Percentiles rank a stretch among this genome's conserved stretches.
Evolutionary conservation across 2,329 filamentous ascomycete genomes (phyloP).

Genomic region (Trichoderma sp.): DNA sequence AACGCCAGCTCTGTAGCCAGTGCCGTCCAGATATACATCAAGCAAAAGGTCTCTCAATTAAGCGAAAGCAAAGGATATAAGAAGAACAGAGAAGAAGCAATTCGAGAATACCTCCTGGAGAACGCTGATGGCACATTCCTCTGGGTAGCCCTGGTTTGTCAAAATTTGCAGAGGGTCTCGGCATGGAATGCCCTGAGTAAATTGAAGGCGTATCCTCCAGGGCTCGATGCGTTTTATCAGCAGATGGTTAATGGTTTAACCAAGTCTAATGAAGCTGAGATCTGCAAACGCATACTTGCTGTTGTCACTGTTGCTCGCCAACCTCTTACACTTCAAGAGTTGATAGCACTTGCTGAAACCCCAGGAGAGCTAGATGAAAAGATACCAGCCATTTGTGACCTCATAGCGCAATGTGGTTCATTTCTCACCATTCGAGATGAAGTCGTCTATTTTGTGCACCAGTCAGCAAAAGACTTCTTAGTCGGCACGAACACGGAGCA

Average conservation of each 20-base stretch:
- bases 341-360: background rate
- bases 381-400: conserved; percentile 24
- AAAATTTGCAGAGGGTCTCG: conserved; percentile 19
- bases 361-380: background rate
- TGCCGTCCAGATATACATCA: conserved; percentile 41
- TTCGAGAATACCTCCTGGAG: conserved; percentile 22
- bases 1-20: conserved; percentile 34
- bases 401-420: conserved; percentile 38
- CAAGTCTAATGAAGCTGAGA: conserved; percentile 20
- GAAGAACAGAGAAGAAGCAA: background rate
- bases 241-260: conserved; percentile 37
- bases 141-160: conserved; percentile 26
- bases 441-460: conserved; percentile 39
- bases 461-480: conserved; percentile 45
- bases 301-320: conserved; percentile 31
- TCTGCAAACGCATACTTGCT: conserved; percentile 36
- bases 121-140: conserved; percentile 38
- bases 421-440: conserved; percentile 36
- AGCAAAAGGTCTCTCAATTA: conserved; percentile 33
- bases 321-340: conserved; percentile 37
- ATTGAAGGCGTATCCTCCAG: conserved; percentile 31
- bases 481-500: conserved; percentile 24
- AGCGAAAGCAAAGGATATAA: conserved; percentile 21
- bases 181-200: conserved; percentile 18
- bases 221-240: conserved; percentile 37